These are phyloP conservation scores for Coriaria nepalensis DNA, from an alignment of 306 rosid species.

Conservation along the genomic window DNA sequence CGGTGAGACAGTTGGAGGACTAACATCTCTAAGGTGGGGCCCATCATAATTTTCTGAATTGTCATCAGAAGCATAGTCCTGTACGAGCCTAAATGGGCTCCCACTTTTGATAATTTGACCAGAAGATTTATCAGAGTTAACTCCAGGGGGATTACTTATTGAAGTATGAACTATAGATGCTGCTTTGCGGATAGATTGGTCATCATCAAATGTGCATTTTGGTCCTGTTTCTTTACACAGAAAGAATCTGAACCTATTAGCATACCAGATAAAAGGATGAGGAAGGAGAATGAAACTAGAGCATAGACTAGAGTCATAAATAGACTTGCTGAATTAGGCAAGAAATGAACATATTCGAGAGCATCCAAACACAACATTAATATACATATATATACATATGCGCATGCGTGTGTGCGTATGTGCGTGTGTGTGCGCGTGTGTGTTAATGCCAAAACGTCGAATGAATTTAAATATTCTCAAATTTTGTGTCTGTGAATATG, in stretches of 20 bases:
- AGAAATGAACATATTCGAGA: too few species aligned
- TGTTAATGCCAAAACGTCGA: too few species aligned
- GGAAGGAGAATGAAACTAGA: not conserved
- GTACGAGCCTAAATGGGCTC: conserved; percentile 68
- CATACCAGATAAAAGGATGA: conserved; percentile 2
- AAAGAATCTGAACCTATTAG: not conserved
- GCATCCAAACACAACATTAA: too few species aligned
- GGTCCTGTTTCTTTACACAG: conserved; percentile 30
- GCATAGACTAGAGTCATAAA: not conserved
- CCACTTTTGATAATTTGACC: conserved; percentile 26
- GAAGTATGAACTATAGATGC: conserved; percentile 18
- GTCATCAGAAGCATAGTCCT: conserved; percentile 78
- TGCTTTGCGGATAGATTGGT: conserved; percentile 19
- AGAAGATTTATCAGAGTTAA: conserved; percentile 17
- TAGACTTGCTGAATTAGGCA: not conserved
- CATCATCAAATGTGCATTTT: conserved; percentile 14
- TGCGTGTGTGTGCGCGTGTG: too few species aligned
- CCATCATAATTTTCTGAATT: conserved; percentile 45
- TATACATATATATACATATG: too few species aligned
- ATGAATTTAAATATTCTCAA: too few species aligned
- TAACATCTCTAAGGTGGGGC: conserved; percentile 21
- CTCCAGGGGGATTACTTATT: conserved; percentile 21
- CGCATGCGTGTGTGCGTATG: too few species aligned
- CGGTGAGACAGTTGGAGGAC: conserved; percentile 17
- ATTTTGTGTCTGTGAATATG: too few species aligned